Evolutionary conservation across 768 basidiomycete species (phyloP), one percentile per base, ranked within the genome.

Genomic region (Serpula lacrymans): DNA sequence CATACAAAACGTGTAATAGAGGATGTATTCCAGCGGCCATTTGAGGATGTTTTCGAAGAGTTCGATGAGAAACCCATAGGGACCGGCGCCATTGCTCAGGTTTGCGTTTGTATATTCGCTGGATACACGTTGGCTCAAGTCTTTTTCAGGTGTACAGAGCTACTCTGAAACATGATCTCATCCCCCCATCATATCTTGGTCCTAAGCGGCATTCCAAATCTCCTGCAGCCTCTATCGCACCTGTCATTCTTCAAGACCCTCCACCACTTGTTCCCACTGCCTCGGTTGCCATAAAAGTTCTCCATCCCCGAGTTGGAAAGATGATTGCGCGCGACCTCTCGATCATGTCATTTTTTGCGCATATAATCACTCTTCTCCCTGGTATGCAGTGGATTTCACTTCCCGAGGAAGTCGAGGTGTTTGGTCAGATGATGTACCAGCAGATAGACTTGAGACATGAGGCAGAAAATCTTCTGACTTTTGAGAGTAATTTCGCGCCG

Each of bases 81-180:
- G n/a, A 88, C 87, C 8, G 96, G 96, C 18, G 94, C 96, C n/a
- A 96, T 99, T 47, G 96, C 95, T 14, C 96, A 99, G 67, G 82
- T 77, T 46, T 34, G 58, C 50, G 32, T 12, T 39, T 32, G 14
- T 36, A 25, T 37, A 37, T 10, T 21, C 23, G 10, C 21, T 16
- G 18, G 12, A 12, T 34, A 1, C 17, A 20, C 27, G 7, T 42
- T 22, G 42, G 35, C 20, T 25, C 25, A 33, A 17, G 21, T 25
- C 35, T 12, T 16, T 13, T 17, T 17, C 43, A 88, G 85, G 94
- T 98, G 6, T 95, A 98, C 62, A 79, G 82, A 51, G 95, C 90
- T 25, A 87, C 74, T 10, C 77, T 97, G 41, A 88, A 84, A 51
- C 75, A 80, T 36, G 82, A 93, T 57, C 72, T 97, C 41, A 77